Evolutionary conservation across 2,329 filamentous ascomycete species (phyloP).

Genomic region (Colletotrichum cereale): DNA sequence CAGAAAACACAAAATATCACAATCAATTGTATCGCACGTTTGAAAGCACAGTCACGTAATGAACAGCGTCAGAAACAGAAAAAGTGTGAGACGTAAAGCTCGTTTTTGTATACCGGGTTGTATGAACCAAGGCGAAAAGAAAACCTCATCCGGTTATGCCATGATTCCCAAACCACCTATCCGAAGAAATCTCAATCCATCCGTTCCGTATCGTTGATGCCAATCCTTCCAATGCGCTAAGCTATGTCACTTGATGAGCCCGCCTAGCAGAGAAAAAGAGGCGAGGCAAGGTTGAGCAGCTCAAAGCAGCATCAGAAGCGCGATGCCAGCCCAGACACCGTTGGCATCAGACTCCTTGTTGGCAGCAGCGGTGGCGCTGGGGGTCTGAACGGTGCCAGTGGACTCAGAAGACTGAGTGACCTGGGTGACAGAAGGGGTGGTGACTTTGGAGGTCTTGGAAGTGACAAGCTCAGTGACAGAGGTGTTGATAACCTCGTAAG

Average conservation of each 20-base stretch:
- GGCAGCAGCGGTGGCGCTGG: not conserved
- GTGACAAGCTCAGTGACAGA: not conserved
- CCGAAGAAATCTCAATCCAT: not conserved
- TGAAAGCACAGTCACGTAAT: not conserved
- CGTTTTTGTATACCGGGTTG: not conserved
- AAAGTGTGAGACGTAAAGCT: not conserved
- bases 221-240: not conserved
- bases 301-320: conserved; percentile 4
- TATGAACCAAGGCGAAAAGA: not conserved
- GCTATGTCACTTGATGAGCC: not conserved
- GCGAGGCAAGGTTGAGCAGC: not conserved
- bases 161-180: not conserved
- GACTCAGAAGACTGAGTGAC: not conserved
- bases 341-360: not conserved
- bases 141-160: not conserved
- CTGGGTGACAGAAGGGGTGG: not conserved
- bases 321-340: not conserved
- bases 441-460: not conserved
- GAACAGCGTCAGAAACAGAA: not conserved
- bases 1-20: not conserved
- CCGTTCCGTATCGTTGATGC: not conserved
- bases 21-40: not conserved
- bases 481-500: not conserved
- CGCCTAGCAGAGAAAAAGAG: not conserved
- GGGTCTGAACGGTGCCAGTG: not conserved